Conservation (phyloP, 441 rosid species). For the Mallotus repandus region DNA sequence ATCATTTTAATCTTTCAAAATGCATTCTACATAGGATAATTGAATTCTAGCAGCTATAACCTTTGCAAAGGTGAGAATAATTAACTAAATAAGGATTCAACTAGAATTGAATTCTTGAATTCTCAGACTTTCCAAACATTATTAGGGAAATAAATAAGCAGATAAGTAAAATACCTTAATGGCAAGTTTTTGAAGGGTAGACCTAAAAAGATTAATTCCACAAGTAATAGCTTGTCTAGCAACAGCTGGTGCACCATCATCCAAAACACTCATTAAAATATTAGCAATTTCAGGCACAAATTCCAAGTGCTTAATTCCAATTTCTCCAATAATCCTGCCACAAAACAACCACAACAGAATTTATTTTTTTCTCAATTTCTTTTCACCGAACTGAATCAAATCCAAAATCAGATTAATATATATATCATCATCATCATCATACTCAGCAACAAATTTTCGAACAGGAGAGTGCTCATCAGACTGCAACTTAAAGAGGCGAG, state of each 20-base stretch:
- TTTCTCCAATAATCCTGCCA: constrained; percentile 77
- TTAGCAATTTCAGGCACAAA: constrained; percentile 77
- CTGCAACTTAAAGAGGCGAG: constrained; percentile 70
- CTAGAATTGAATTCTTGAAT: not conserved
- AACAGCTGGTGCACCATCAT: constrained; percentile 87
- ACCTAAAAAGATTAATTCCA: constrained; percentile 63
- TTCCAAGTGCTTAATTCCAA: constrained; percentile 74
- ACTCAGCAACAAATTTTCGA: constrained; percentile 83
- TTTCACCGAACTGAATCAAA: not conserved
- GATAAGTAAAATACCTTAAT: constrained; percentile 49
- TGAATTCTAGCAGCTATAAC: not conserved
- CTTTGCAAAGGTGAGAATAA: not conserved
- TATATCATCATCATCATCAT: constrained; percentile 27
- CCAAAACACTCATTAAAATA: constrained; percentile 58
- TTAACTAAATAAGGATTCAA: not conserved
- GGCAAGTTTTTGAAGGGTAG: constrained; percentile 59
- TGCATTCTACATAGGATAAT: not conserved
- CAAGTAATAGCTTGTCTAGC: constrained; percentile 80
- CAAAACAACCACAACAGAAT: not conserved
- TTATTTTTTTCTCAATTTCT: not conserved
- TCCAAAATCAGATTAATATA: not conserved
- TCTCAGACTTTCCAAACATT: not conserved
- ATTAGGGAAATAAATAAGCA: not conserved
- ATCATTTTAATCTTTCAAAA: not conserved
- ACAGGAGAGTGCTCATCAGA: constrained; percentile 70